phyloP scores from a whole-genome alignment of 2,329 filamentous ascomycete species.

The Gaeumannomyces sp. region DNA sequence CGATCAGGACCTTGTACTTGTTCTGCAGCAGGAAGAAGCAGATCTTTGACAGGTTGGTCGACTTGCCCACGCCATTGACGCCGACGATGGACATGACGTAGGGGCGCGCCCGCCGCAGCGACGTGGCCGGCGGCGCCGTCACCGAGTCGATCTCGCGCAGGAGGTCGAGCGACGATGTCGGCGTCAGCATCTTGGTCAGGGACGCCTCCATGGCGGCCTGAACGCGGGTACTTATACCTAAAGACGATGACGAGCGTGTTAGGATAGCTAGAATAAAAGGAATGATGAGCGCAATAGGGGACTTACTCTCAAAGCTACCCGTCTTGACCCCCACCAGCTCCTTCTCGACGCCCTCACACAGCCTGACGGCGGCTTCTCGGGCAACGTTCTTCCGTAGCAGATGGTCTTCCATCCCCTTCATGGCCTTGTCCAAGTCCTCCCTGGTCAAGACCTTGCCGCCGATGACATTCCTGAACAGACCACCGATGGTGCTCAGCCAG shows the following conservation, averaged over 20 bases:
- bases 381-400: constrained; percentile 94
- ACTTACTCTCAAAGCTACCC: constrained; percentile 71
- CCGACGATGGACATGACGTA: constrained; percentile 98
- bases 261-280: not conserved
- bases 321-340: constrained; percentile 90
- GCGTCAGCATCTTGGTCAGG: constrained; percentile 89
- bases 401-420: constrained; percentile 95
- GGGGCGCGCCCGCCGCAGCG: constrained; percentile 61
- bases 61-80: constrained; percentile 97
- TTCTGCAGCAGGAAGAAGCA: constrained; percentile 98
- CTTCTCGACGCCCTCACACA: constrained; percentile 86
- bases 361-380: constrained; percentile 81
- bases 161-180: constrained; percentile 88
- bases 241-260: constrained; percentile 15
- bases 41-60: constrained; percentile 95
- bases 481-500: constrained; percentile 78
- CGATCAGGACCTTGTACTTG: constrained; percentile 90
- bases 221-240: constrained; percentile 71
- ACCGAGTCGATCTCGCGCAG: constrained; percentile 86
- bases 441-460: constrained; percentile 90
- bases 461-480: constrained; percentile 89
- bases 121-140: constrained; percentile 58
- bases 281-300: not conserved
- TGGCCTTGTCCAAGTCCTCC: constrained; percentile 81
- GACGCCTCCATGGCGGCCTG: constrained; percentile 86